Evolutionary conservation across 805 yeast genomes (phyloP), one percentile per base, ranked within the genome.

Genomic region (Starmerella floris): DNA sequence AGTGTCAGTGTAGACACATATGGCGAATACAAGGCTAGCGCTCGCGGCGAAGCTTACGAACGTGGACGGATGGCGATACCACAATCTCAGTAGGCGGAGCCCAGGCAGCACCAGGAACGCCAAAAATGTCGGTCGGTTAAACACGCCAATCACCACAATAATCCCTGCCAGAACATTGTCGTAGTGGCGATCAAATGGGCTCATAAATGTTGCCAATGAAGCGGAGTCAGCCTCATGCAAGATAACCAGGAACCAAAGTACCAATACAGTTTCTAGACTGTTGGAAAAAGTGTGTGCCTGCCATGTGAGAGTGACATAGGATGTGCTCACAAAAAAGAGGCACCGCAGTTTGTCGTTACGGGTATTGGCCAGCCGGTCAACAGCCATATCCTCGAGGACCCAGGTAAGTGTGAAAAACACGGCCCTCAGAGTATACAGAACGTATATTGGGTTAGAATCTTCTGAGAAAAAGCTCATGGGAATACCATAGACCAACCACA

Each of bases 201-300:
- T 30, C 42, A 27, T 42, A 41, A 47, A 41, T 6, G 48, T 21
- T 15, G 40, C 40, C 16, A 25, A 19, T 17, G 56, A 46, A 9
- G 33, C 25, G 11, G 52, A 39, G 32, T 53, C 49, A 39, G 62
- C 53, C 44, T 62, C 66, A 39, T 65, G 69, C 31, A 79, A 67
- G 25, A 77, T 57, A 45, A 69, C 71, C 5, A 81, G 54, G 15
- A 68, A 57, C 51, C 72, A 57, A 19, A 78, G 51, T 9, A 80
- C 62, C 33, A 79, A 35, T 13, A 66, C 49, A 1, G 70, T 63
- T 41, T 91, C 99, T 1, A 83, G 55, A 20, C 85, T 73, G 57
- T 91, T 91, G n/a, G 95, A 82, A 53, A 91, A 82, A 1, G 93
- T 76, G 56, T 85, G 96, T 0, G 83, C 68, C 56, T 91, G 97